phyloP scores from a whole-genome alignment of 768 basidiomycete genomes.

The Lactarius sp. region DNA sequence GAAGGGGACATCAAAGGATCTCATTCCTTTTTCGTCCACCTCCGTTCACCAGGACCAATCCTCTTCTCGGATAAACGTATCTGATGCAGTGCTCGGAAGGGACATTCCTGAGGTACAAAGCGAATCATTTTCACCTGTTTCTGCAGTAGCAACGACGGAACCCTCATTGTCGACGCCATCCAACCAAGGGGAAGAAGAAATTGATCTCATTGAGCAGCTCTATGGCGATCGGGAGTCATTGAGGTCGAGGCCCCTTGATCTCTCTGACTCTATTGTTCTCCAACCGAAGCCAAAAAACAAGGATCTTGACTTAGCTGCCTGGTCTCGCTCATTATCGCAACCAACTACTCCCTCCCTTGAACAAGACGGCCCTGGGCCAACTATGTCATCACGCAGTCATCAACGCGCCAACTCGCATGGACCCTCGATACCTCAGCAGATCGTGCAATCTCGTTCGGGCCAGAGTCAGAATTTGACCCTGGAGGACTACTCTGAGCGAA shows the following conservation, averaged over 20 bases:
- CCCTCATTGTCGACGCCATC: slow-evolving; percentile 15
- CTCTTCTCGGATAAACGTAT: slow-evolving; percentile 16
- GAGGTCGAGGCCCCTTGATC: slow-evolving; percentile 62
- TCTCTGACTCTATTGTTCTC: slow-evolving; percentile 80
- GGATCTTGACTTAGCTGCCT: slow-evolving; percentile 80
- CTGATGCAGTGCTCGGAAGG: slow-evolving; percentile 29
- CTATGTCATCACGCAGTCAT: neutral
- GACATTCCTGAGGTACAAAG: slow-evolving; percentile 27
- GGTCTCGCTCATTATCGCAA: slow-evolving; percentile 55
- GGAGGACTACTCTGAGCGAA: slow-evolving; percentile 97
- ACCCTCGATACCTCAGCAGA: slow-evolving; percentile 14
- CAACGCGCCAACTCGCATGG: slow-evolving; percentile 14
- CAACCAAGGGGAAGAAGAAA: slow-evolving; percentile 67
- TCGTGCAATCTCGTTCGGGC: slow-evolving; percentile 13
- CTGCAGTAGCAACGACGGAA: neutral
- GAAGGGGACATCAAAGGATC: slow-evolving; percentile 53
- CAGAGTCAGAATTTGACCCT: slow-evolving; percentile 51
- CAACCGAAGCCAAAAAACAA: slow-evolving; percentile 83
- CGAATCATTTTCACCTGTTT: neutral
- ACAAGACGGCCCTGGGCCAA: neutral
- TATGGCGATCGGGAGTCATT: slow-evolving; percentile 78
- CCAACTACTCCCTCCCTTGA: slow-evolving; percentile 45
- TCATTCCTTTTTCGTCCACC: slow-evolving; percentile 34
- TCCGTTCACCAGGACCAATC: slow-evolving; percentile 3
- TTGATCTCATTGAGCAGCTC: slow-evolving; percentile 94